Percentiles rank a stretch among this genome's conserved stretches.
Conservation (phyloP, 1,139 yeast genomes). For the Yamadazyma diospyri region DNA sequence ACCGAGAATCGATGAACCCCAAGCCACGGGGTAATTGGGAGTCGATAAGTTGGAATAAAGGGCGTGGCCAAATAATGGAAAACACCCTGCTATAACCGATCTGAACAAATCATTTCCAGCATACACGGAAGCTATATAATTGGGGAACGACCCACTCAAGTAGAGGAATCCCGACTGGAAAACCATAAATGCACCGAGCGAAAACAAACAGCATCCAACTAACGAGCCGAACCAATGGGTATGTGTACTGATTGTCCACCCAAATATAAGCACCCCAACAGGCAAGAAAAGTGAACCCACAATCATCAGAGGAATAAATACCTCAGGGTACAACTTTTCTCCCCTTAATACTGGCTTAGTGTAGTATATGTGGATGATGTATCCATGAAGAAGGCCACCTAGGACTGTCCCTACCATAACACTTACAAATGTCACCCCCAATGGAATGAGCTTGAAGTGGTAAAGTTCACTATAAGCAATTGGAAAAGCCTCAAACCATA, state of each 20-base stretch:
- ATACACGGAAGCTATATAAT: slow-evolving; percentile 54
- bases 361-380: slow-evolving; percentile 18
- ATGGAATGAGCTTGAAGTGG: slow-evolving; percentile 16
- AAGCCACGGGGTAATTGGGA: neutral
- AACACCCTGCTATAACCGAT: neutral
- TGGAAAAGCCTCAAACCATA: neutral
- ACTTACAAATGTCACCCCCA: slow-evolving; percentile 33
- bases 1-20: neutral
- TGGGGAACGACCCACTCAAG: slow-evolving; percentile 29
- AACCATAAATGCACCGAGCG: slow-evolving; percentile 7
- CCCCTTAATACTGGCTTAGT: slow-evolving; percentile 23
- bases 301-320: slow-evolving; percentile 42
- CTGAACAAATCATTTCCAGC: slow-evolving; percentile 31
- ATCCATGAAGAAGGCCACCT: slow-evolving; percentile 22
- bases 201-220: slow-evolving; percentile 32
- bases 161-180: slow-evolving; percentile 16
- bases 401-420: slow-evolving; percentile 26
- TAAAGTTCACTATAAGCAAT: neutral
- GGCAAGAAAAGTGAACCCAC: slow-evolving; percentile 42
- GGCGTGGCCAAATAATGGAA: neutral
- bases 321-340: slow-evolving; percentile 33
- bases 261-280: slow-evolving; percentile 44
- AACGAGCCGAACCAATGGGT: slow-evolving; percentile 42
- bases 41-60: neutral
- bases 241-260: slow-evolving; percentile 43